Percentiles rank a stretch among this genome's conserved stretches.
Conservation (phyloP, 371 early-diverging fungal genomes). For the Apophysomyces sp. region DNA sequence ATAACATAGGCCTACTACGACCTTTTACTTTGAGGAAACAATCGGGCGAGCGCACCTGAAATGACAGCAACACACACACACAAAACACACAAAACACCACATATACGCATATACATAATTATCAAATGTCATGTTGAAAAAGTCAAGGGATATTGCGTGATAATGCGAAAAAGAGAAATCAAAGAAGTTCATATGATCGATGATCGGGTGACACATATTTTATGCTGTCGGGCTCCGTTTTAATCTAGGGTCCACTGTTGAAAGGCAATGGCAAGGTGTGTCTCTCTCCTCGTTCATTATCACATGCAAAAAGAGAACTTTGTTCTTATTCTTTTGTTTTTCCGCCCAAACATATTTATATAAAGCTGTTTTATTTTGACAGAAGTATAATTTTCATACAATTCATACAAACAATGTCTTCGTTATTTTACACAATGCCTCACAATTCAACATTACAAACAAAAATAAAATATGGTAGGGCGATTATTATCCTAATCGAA, state of each 20-base stretch:
- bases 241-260: not conserved
- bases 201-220: not conserved
- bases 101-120: not conserved
- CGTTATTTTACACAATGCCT: not conserved
- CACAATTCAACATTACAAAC: not conserved
- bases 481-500: too few species aligned
- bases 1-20: not conserved
- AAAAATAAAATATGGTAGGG: not conserved
- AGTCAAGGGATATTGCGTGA: not conserved
- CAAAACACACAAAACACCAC: not conserved
- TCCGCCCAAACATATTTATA: not conserved
- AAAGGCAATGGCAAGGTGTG: not conserved
- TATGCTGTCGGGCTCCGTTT: constrained; percentile 1
- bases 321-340: not conserved
- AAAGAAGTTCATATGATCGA: not conserved
- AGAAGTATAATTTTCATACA: too few species aligned
- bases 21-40: not conserved
- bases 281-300: not conserved
- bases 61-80: not conserved
- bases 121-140: not conserved
- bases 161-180: not conserved
- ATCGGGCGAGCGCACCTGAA: not conserved
- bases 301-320: not conserved
- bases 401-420: too few species aligned
- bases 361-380: too few species aligned